Percentiles rank a stretch among this genome's conserved stretches.
Evolutionary conservation across 805 yeast genomes (phyloP).

Genomic region (Candida fluviatilis): DNA sequence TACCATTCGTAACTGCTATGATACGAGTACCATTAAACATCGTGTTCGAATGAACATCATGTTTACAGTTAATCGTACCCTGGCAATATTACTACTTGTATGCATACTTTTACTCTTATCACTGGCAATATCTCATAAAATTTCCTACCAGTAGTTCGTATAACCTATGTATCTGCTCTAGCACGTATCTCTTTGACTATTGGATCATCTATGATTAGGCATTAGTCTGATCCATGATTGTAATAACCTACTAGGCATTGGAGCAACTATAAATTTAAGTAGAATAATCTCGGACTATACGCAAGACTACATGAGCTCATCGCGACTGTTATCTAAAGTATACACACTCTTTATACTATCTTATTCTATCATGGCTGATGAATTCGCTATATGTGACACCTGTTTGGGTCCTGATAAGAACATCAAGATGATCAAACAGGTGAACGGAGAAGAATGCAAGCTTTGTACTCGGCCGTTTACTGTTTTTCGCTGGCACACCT

Average conservation of each 20-base stretch:
- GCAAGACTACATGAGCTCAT: neutral
- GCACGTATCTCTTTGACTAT: no score
- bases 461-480: constrained; percentile 84
- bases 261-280: no score
- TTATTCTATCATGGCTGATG: constrained; percentile 10
- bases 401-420: constrained; percentile 70
- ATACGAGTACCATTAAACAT: neutral
- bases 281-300: no score
- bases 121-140: no score
- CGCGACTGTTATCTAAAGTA: neutral
- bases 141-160: no score
- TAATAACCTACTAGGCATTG: no score
- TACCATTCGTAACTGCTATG: neutral
- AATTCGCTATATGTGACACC: constrained; percentile 58
- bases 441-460: constrained; percentile 76
- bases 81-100: no score
- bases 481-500: constrained; percentile 68
- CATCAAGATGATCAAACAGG: constrained; percentile 67
- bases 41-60: neutral
- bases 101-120: no score
- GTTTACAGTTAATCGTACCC: neutral
- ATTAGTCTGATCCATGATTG: no score
- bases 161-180: no score
- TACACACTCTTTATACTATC: no score
- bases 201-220: no score